Base-by-base conservation (phyloP, 345 rosid genomes). In the Combretum micranthum region DNA sequence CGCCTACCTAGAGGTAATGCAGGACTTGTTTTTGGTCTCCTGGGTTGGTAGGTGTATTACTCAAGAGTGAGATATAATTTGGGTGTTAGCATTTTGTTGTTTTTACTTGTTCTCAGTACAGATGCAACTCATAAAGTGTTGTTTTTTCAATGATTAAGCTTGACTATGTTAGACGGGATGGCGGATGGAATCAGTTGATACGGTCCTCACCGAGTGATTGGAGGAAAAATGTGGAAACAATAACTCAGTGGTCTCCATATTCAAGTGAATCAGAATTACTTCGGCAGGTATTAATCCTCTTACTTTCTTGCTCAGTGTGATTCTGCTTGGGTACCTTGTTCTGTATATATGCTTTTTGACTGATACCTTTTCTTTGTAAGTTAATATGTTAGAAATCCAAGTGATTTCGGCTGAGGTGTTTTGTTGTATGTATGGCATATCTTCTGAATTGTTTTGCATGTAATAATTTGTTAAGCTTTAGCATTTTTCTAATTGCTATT, bases 241-340 rank as follows among this genome's bases (percentile, higher is more conserved):
- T 88, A 43, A 42, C 76, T 60, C 79, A 76, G 21, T 91, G 98
- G 98, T 88, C 96, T 57, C 96, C 98, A 19, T 88, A 83, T 67
- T 76, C 84, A 8, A 81, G 76, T 65, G 92, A 91, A 77, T 75
- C 59, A 17, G 96, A 88, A 63, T 83, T 91, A 57, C 83, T 86
- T 56, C 75, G 56, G 52, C 95, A 91, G 95, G 98, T 92, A 73
- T 68, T 57, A 32, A 32, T 32, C 39, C 39, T 7, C 55, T 47
- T 54, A 20, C 51, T 12, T 26, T 52, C 52, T 37, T 47, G 6
- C 19, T 6, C 37, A 49, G 16, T 23, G 48, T 23, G 25, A 15
- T 45, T 45, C 12, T 43, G 39, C 39, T 43, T 57, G 44, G 25
- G n/a, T 22, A 4, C 6, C 15, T 32, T 5, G 39, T 32, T 32